A percentile compares a stretch with the other conserved stretches of the same genome.
These are phyloP conservation scores for Paraphoma chrysanthemicola DNA, from an alignment of 2,329 filamentous ascomycete genomes.

Conservation along the genomic window DNA sequence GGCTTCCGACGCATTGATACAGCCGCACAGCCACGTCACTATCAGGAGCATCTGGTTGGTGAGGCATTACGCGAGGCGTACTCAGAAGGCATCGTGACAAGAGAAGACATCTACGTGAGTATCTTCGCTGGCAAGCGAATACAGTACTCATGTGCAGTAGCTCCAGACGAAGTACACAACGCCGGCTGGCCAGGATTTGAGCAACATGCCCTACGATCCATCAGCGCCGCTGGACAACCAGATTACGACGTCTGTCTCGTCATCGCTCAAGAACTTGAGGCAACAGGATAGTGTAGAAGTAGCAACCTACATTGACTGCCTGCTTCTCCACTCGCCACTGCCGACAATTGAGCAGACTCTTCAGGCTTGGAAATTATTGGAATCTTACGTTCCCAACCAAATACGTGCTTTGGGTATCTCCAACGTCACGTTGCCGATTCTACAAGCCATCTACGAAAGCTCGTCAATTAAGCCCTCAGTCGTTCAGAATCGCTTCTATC, in stretches of 20 bases:
- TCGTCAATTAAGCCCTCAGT: conserved; percentile 63
- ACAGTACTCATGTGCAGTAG: conserved; percentile 43
- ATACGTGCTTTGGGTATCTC: conserved; percentile 77
- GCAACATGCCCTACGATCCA: conserved; percentile 69
- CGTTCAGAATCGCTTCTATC: conserved; percentile 79
- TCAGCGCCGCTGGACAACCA: conserved; percentile 66
- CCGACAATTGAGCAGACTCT: conserved; percentile 61
- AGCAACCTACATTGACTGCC: conserved; percentile 62
- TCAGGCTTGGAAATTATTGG: conserved; percentile 70
- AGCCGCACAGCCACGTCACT: conserved; percentile 79
- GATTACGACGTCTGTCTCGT: conserved; percentile 70
- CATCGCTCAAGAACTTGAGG: conserved; percentile 70
- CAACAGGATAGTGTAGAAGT: conserved; percentile 36
- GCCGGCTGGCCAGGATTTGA: conserved; percentile 65
- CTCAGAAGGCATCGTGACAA: conserved; percentile 62
- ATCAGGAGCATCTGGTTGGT: conserved; percentile 75
- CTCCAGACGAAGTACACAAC: conserved; percentile 87
- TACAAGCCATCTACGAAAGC: conserved; percentile 60
- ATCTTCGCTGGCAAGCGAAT: background rate
- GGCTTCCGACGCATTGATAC: conserved; percentile 81
- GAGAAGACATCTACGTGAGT: conserved; percentile 69
- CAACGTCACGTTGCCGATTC: conserved; percentile 68
- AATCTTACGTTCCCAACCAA: conserved; percentile 68
- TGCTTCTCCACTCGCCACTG: conserved; percentile 67
- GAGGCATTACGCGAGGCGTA: conserved; percentile 70